These are phyloP conservation scores for Phaeolepiota aurea DNA, from an alignment of 768 basidiomycete species.

Conservation along the genomic window DNA sequence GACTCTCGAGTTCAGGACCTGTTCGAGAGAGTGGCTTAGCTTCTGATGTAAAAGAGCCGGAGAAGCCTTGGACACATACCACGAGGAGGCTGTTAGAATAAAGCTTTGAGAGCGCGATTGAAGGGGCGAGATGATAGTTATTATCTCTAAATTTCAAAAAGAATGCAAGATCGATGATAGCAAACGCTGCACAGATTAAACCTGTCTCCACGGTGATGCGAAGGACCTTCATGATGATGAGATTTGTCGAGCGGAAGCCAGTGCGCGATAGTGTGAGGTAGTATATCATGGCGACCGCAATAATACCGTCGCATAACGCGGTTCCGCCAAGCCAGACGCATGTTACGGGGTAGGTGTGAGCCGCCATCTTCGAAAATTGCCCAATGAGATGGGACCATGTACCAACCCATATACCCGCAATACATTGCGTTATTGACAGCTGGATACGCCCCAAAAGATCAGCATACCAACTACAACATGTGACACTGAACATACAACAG, in stretches of 20 bases:
- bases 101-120: slow-evolving; percentile 14
- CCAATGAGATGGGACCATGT: slow-evolving; percentile 5
- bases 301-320: slow-evolving; percentile 14
- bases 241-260: slow-evolving; percentile 12
- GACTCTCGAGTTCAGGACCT: slow-evolving; percentile 5
- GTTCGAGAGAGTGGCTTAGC: background rate
- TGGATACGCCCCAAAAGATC: too few species aligned
- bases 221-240: slow-evolving; percentile 11
- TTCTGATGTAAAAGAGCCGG: background rate
- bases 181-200: slow-evolving; percentile 12
- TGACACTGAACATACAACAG: slow-evolving; percentile 4
- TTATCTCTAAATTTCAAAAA: slow-evolving; percentile 11
- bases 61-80: slow-evolving; percentile 11
- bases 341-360: slow-evolving; percentile 2
- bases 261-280: slow-evolving; percentile 12
- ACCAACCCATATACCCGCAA: slow-evolving; percentile 8
- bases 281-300: slow-evolving; percentile 13
- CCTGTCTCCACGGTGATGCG: slow-evolving; percentile 15
- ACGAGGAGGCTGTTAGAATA: slow-evolving; percentile 16
- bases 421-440: slow-evolving; percentile 8
- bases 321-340: slow-evolving; percentile 12
- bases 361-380: slow-evolving; percentile 5
- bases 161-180: slow-evolving; percentile 13
- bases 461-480: too few species aligned
- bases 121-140: slow-evolving; percentile 16